Conservation (phyloP, 2,329 filamentous ascomycete genomes). For the Berkeleyomyces rouxiae region DNA sequence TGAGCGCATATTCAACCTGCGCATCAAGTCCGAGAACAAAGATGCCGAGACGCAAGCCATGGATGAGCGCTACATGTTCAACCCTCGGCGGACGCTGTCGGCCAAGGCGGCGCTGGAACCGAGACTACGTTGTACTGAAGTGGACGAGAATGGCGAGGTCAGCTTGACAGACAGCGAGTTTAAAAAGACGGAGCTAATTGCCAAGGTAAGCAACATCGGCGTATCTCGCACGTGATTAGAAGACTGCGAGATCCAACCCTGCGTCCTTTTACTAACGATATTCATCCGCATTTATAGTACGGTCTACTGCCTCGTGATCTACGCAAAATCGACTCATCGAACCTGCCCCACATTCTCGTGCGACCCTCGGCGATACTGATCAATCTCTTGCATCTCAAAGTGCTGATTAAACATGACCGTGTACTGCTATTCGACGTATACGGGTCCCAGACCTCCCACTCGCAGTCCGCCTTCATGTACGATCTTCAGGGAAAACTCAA, state of each 20-base stretch:
- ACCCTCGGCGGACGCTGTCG: conserved; percentile 32
- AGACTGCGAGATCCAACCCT: too few relatives aligned
- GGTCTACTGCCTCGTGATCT: conserved; percentile 85
- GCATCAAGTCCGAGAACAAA: conserved; percentile 12
- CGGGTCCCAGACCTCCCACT: conserved; percentile 83
- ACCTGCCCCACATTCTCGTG: conserved; percentile 86
- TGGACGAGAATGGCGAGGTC: conserved; percentile 81
- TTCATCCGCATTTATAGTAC: conserved; percentile 38
- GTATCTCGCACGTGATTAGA: too few relatives aligned
- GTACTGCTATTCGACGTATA: conserved; percentile 94
- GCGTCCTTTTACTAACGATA: conserved; percentile 15
- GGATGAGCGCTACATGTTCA: conserved; percentile 13
- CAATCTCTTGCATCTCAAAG: conserved; percentile 89
- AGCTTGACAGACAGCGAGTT: conserved; percentile 90
- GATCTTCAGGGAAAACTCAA: conserved; percentile 84
- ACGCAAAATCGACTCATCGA: conserved; percentile 92
- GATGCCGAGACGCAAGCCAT: conserved; percentile 6
- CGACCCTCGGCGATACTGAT: conserved; percentile 86
- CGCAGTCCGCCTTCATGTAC: conserved; percentile 95
- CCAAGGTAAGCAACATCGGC: conserved; percentile 44
- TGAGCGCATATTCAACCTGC: conserved; percentile 11
- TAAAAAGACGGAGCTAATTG: conserved; percentile 92
- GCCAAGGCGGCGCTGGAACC: conserved; percentile 70
- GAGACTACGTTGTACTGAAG: conserved; percentile 80
- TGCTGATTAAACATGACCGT: conserved; percentile 85